Evolutionary conservation across 2,329 filamentous ascomycete genomes (phyloP).

Genomic region (Metarhizium sp.): DNA sequence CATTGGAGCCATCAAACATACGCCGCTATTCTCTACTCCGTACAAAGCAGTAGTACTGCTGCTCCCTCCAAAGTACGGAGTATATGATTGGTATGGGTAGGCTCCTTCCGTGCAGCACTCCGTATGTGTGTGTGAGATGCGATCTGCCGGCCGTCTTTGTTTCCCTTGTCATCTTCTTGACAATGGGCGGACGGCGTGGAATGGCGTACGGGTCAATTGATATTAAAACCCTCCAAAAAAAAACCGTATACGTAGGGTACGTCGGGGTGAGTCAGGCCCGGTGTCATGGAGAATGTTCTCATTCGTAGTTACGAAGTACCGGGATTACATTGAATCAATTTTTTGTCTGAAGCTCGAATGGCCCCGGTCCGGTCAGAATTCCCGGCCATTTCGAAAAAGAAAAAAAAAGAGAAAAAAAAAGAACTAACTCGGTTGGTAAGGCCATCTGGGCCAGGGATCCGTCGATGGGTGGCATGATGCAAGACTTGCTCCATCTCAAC

Average conservation of each 20-base stretch:
- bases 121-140: neutral
- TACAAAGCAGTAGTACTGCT: too few relatives aligned
- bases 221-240: neutral
- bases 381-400: slow-evolving; percentile 1
- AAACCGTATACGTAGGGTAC: neutral
- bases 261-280: neutral
- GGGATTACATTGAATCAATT: neutral
- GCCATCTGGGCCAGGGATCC: neutral
- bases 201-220: neutral
- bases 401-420: neutral
- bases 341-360: neutral
- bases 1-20: neutral
- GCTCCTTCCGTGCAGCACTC: neutral
- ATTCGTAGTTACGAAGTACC: neutral
- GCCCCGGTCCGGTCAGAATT: neutral
- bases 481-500: neutral
- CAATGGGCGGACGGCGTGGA: neutral
- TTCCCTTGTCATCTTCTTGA: neutral
- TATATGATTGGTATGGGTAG: neutral
- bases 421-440: neutral
- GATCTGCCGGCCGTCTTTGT: neutral
- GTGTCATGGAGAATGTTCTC: neutral
- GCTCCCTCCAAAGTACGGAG: too few relatives aligned
- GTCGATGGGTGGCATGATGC: neutral
- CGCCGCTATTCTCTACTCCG: neutral